Conservation (phyloP, 805 yeast species). For the Saccharomyces mikatae region DNA sequence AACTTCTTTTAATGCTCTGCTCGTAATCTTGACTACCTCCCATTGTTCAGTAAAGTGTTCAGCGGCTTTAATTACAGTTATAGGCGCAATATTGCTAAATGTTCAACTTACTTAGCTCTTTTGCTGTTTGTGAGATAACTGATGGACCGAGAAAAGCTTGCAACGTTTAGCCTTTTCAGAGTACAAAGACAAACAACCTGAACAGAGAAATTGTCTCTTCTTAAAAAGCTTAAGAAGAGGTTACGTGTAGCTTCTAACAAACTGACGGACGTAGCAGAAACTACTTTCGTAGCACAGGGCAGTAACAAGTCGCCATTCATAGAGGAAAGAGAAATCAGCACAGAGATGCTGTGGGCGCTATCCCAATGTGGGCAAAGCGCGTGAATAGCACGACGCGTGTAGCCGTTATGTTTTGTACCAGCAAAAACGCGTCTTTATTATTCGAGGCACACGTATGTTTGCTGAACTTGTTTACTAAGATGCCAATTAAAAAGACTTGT, state of each 20-base stretch:
- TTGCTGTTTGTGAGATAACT: not conserved
- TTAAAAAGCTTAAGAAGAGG: not conserved
- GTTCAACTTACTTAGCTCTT: not conserved
- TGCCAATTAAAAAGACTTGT: no score
- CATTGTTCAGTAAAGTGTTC: not conserved
- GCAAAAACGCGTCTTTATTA: not conserved
- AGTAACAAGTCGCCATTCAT: not conserved
- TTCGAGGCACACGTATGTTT: not conserved
- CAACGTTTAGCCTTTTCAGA: not conserved
- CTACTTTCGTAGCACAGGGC: not conserved
- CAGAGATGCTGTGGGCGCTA: not conserved
- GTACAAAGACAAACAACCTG: not conserved
- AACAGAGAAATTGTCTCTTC: not conserved
- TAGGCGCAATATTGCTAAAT: not conserved
- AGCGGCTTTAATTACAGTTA: not conserved
- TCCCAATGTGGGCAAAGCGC: not conserved
- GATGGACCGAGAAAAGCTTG: not conserved
- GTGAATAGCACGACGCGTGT: not conserved
- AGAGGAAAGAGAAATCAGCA: not conserved
- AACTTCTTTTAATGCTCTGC: not conserved
- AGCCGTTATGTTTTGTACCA: not conserved
- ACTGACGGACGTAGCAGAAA: not conserved
- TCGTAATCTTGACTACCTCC: not conserved
- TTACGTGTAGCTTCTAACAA: not conserved
- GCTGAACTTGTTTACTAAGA: not conserved